Evolutionary conservation across 352 stramenopile genomes (phyloP), one percentile per base, ranked within the genome.

Genomic region (Phytophthora hybrid): DNA sequence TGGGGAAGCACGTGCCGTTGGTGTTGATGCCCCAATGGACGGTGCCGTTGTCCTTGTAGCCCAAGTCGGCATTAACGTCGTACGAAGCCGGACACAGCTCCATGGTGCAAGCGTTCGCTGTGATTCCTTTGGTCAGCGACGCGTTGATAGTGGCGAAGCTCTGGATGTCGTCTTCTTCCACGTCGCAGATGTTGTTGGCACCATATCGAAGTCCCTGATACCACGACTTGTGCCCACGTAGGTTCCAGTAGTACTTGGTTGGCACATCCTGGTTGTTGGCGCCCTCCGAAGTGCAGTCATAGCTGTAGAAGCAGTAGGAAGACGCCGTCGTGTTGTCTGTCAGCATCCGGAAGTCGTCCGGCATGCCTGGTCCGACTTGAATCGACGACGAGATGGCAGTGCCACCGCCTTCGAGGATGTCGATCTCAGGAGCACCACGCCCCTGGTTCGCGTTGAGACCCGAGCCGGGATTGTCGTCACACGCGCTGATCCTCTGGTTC

Each of bases 381-480:
- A 98, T 89, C 31, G 94, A 98, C 39, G 92, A 92, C 23, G 93
- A 98, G 65, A 98, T 90, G 10, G 86, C 82, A 0, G 73, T 83
- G 18, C 95, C 85, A 5, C 74, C 79, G 66, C 93, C 89, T 95
- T 98, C 97, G 6, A 99, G 82, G 31, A 99, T 85, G 80, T 99
- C 96, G 70, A 99, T 99, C 76, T 99, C 97, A 0, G 97, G 97
- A 26, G 96, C 93, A 39, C 97, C 97, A 10, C 97, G 87, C 9
- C 97, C 97, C 60, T 91, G 77, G 54, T 94, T 87, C 0, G 90
- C 68, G 81, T 98, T 90, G 71, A 99, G 66, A 0, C 96, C 96
- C 60, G 80, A 94, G 41, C 98, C 97, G 23, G 97, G 96, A 51
- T 94, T 81, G 14, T 74, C 68, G 66, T 99, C 95, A 67, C 97